Percentiles rank a stretch among this genome's conserved stretches.
Evolutionary conservation across 2,329 filamentous ascomycete species (phyloP).

Genomic region (Sordariomycetes sp.): DNA sequence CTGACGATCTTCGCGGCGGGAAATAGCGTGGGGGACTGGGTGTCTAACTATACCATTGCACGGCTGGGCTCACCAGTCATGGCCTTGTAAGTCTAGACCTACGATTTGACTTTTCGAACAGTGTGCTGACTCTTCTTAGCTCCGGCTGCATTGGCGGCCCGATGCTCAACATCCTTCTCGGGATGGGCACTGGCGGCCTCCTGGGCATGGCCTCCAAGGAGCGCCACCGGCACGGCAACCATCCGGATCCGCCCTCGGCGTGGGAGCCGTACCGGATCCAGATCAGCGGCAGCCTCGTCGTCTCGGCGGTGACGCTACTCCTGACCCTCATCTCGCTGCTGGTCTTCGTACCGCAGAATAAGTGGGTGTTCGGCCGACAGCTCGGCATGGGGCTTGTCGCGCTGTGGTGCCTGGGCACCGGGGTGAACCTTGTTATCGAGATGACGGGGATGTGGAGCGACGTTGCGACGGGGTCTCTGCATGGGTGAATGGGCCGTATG

Average conservation of each 20-base stretch:
- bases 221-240: slow-evolving; percentile 49
- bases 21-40: slow-evolving; percentile 86
- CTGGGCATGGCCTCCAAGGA: slow-evolving; percentile 72
- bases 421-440: slow-evolving; percentile 73
- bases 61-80: slow-evolving; percentile 91
- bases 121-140: slow-evolving; percentile 15
- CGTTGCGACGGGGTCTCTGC: slow-evolving; percentile 8
- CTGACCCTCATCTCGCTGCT: slow-evolving; percentile 68
- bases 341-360: slow-evolving; percentile 69
- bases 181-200: slow-evolving; percentile 80
- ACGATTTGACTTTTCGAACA: background rate
- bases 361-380: slow-evolving; percentile 70
- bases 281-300: slow-evolving; percentile 71
- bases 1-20: slow-evolving; percentile 94
- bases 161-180: slow-evolving; percentile 92
- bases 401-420: slow-evolving; percentile 70
- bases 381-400: slow-evolving; percentile 72
- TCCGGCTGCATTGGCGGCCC: slow-evolving; percentile 96
- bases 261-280: slow-evolving; percentile 74
- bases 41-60: slow-evolving; percentile 90
- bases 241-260: slow-evolving; percentile 48
- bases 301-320: slow-evolving; percentile 74
- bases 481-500: background rate
- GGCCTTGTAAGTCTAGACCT: slow-evolving; percentile 47
- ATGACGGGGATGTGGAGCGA: slow-evolving; percentile 40